phyloP scores from a whole-genome alignment of 2,329 filamentous ascomycete species.

The Beauveria pseudobassiana region DNA sequence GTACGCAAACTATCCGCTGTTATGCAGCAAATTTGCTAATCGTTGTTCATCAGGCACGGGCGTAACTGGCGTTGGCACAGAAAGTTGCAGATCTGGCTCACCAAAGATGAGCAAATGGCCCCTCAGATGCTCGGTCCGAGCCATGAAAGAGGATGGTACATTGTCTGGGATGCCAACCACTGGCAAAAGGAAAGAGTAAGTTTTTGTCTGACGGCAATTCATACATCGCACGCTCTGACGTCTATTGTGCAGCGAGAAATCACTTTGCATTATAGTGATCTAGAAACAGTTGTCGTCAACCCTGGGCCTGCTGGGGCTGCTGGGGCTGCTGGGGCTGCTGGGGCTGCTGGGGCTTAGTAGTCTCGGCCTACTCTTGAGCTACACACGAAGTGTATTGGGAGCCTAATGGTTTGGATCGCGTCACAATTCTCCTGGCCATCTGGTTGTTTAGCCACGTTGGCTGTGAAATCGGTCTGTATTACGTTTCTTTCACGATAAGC shows the following conservation, averaged over 20 bases:
- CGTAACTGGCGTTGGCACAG: slow-evolving; percentile 65
- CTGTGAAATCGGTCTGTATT: slow-evolving; percentile 1
- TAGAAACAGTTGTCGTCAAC: slow-evolving; percentile 42
- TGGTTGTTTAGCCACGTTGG: neutral
- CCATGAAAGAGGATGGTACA: slow-evolving; percentile 58
- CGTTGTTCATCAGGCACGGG: slow-evolving; percentile 37
- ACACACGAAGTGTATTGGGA: neutral
- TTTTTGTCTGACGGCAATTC: neutral
- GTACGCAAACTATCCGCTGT: slow-evolving; percentile 32
- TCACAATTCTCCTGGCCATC: neutral
- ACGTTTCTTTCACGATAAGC: slow-evolving; percentile 2
- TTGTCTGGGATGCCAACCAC: slow-evolving; percentile 55
- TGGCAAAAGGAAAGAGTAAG: slow-evolving; percentile 59
- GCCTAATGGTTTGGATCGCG: neutral
- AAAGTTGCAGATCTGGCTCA: slow-evolving; percentile 58
- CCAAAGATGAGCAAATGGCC: slow-evolving; percentile 59
- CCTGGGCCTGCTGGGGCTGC: slow-evolving; percentile 15
- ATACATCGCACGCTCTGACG: slow-evolving; percentile 13
- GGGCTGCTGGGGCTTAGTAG: slow-evolving; percentile 17
- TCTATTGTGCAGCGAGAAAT: slow-evolving; percentile 44
- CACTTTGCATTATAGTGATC: slow-evolving; percentile 52
- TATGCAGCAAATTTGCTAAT: neutral
- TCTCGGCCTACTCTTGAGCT: neutral
- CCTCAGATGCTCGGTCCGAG: slow-evolving; percentile 51
- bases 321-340: slow-evolving; percentile 11